These are phyloP conservation scores for Typha latifolia DNA, from an alignment of 176 grass and related monocot genomes.

Conservation along the genomic window DNA sequence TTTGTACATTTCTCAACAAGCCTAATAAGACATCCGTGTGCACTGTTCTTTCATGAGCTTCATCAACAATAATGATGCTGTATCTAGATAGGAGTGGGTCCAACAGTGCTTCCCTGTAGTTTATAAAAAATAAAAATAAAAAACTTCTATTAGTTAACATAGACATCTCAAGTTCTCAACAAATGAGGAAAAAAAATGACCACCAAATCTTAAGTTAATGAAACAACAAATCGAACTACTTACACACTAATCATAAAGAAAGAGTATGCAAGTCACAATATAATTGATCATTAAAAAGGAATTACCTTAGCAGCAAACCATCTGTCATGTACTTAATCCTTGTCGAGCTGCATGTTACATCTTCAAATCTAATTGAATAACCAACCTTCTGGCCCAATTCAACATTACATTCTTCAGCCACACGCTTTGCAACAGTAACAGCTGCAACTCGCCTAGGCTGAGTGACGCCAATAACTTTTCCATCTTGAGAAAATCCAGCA, in stretches of 20 bases:
- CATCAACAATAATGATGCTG: conserved; percentile 94
- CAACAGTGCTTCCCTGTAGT: conserved; percentile 94
- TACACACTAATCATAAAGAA: neutral
- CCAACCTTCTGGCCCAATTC: conserved; percentile 58
- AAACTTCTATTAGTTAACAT: no score
- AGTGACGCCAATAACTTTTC: conserved; percentile 21
- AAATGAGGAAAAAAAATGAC: no score
- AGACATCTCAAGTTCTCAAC: no score
- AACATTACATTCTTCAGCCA: conserved; percentile 55
- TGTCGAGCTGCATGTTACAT: conserved; percentile 48
- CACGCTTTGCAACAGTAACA: conserved; percentile 47
- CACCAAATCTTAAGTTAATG: neutral
- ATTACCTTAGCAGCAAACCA: conserved; percentile 93
- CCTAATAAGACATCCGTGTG: conserved; percentile 93
- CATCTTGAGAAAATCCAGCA: conserved; percentile 66
- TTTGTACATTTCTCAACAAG: conserved; percentile 88
- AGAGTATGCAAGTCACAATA: neutral
- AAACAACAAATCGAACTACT: neutral
- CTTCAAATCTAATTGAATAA: conserved; percentile 65
- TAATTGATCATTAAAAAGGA: conserved; percentile 3
- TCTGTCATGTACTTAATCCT: neutral
- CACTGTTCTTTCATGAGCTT: conserved; percentile 89
- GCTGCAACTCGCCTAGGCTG: conserved; percentile 56
- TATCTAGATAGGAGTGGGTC: conserved; percentile 95
- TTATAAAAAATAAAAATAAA: neutral